phyloP scores from a whole-genome alignment of 305 asterid genomes.

The Withania somnifera region DNA sequence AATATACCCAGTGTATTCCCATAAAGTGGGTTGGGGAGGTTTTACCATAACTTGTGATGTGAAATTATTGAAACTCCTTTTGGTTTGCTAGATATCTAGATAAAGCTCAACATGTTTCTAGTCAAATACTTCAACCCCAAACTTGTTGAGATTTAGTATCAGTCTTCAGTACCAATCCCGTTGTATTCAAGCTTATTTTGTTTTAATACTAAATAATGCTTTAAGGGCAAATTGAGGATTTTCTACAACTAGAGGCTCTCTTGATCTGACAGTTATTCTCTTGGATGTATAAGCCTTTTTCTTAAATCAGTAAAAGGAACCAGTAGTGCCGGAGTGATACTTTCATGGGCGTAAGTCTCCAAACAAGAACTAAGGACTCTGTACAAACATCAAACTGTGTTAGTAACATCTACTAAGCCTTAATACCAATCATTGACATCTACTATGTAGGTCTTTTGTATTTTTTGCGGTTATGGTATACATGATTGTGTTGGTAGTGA shows the following conservation, averaged over 20 bases:
- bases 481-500: background rate
- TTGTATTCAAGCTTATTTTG: background rate
- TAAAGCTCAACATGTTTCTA: background rate
- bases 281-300: background rate
- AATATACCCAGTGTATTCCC: too few relatives aligned
- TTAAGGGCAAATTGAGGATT: background rate
- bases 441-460: background rate
- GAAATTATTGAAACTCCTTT: background rate
- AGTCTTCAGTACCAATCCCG: background rate
- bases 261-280: background rate
- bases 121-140: background rate
- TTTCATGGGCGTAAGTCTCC: background rate
- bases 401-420: background rate
- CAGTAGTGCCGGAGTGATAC: background rate
- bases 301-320: background rate
- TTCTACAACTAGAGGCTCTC: background rate
- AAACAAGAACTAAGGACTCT: background rate
- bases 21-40: too few relatives aligned
- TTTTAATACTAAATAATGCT: background rate
- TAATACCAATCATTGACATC: background rate
- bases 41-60: background rate
- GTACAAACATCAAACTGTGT: background rate
- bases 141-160: background rate
- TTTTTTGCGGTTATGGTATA: background rate
- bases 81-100: background rate